These are phyloP conservation scores for Loxodes magnus DNA, from an alignment of 73 alveolate genomes.

Conservation along the genomic window DNA sequence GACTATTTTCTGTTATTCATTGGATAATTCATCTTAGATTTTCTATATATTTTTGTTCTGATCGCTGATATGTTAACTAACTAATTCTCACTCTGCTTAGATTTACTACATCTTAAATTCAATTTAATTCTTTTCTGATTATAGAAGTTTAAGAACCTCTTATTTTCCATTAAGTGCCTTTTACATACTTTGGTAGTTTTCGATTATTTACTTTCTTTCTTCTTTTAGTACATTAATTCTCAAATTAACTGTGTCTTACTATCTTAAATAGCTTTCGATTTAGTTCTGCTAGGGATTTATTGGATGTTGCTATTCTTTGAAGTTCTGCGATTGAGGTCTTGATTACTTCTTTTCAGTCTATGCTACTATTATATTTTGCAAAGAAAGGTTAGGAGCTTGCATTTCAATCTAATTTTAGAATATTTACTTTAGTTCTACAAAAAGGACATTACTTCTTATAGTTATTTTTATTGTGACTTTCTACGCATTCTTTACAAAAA, in stretches of 20 bases:
- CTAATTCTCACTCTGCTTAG: not conserved
- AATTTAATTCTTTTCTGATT: slow-evolving; percentile 1
- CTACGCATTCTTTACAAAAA: slow-evolving; percentile 3
- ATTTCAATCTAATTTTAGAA: too few relatives aligned
- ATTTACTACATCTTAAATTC: not conserved
- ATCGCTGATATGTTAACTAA: not conserved
- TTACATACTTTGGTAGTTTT: not conserved
- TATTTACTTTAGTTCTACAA: slow-evolving; percentile 3
- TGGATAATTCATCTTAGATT: not conserved
- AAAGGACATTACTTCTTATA: slow-evolving; percentile 1
- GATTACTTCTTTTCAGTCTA: not conserved
- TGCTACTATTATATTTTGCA: slow-evolving; percentile 4
- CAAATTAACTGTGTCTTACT: not conserved
- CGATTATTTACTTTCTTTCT: not conserved
- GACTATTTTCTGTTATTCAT: not conserved
- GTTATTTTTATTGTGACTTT: not conserved
- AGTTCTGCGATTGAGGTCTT: not conserved
- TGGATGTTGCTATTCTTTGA: not conserved
- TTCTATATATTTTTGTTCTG: not conserved
- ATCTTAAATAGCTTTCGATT: not conserved
- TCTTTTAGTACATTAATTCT: slow-evolving; percentile 1
- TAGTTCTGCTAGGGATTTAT: not conserved
- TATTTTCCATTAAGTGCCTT: not conserved
- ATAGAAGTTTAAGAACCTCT: not conserved
- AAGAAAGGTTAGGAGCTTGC: slow-evolving; percentile 12